A percentile compares a stretch with the other conserved stretches of the same genome.
phyloP scores from a whole-genome alignment of 1,139 yeast genomes.

The Suhomyces bokatorum region DNA sequence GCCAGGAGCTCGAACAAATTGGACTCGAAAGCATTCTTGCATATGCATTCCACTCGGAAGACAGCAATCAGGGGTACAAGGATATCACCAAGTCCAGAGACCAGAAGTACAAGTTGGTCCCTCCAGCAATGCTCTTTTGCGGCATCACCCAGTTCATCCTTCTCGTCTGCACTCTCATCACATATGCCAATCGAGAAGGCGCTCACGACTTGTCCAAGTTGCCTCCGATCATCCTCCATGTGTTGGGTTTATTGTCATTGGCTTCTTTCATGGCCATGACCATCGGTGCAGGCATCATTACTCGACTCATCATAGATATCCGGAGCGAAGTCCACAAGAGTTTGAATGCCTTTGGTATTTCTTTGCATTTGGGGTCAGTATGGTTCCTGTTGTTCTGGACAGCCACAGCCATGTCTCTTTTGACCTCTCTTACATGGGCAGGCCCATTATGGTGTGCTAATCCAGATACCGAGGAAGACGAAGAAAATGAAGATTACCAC shows the following conservation, averaged over 20 bases:
- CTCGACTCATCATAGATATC: constrained; percentile 26
- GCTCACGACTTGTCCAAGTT: constrained; percentile 30
- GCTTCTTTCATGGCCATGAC: constrained; percentile 32
- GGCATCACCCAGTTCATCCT: constrained; percentile 28
- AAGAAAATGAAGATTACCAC: constrained; percentile 19
- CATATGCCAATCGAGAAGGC: constrained; percentile 38
- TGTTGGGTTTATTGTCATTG: constrained; percentile 34
- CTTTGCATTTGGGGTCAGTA: constrained; percentile 36
- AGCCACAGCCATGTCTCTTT: constrained; percentile 22
- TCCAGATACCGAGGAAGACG: constrained; percentile 29
- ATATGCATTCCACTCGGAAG: constrained; percentile 38
- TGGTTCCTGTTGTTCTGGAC: constrained; percentile 50
- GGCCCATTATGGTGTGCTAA: constrained; percentile 50
- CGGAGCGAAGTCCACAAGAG: constrained; percentile 29
- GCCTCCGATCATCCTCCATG: constrained; percentile 33
- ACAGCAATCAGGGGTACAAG: constrained; percentile 23
- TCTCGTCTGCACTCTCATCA: constrained; percentile 29
- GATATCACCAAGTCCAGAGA: constrained; percentile 21
- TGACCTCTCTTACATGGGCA: constrained; percentile 36
- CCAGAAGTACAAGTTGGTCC: constrained; percentile 22
- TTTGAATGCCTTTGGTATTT: constrained; percentile 48
- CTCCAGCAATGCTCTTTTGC: constrained; percentile 27
- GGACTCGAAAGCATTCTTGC: constrained; percentile 49
- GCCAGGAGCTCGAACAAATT: constrained; percentile 36
- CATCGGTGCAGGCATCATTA: constrained; percentile 29